phyloP scores from a whole-genome alignment of 257 asterid genomes.

The Capsicum pubescens region DNA sequence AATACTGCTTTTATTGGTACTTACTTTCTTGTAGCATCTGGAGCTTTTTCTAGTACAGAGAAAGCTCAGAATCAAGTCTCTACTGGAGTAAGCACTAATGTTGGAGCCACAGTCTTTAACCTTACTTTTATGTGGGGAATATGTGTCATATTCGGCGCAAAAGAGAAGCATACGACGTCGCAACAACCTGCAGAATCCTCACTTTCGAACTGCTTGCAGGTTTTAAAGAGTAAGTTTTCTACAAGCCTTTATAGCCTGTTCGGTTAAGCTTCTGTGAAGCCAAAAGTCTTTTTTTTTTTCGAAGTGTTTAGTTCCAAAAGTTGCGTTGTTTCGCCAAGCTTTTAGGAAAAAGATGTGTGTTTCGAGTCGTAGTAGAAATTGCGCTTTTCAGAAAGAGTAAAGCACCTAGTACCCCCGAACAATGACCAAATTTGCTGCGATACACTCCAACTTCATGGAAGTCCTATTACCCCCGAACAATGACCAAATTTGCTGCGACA shows the following conservation, averaged over 20 bases:
- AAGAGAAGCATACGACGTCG: conserved; percentile 22
- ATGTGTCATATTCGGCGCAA: conserved; percentile 47
- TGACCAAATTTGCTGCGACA: too few species aligned
- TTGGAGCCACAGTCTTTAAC: conserved; percentile 55
- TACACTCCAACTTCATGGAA: too few species aligned
- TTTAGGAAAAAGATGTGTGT: neutral
- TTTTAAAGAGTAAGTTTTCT: neutral
- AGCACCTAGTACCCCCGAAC: too few species aligned
- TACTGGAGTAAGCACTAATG: conserved; percentile 52
- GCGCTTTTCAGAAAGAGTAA: neutral
- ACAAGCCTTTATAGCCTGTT: neutral
- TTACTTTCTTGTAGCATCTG: conserved; percentile 43
- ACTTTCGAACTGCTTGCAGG: neutral
- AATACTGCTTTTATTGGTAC: neutral
- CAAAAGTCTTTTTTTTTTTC: neutral
- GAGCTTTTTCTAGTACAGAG: conserved; percentile 45
- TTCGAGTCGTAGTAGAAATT: neutral
- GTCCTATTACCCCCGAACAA: too few species aligned
- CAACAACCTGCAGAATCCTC: conserved; percentile 14
- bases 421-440: too few species aligned
- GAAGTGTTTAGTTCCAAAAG: neutral
- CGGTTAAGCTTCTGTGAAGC: neutral
- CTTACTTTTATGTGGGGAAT: conserved; percentile 60
- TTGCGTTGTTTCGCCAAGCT: neutral
- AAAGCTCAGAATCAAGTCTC: conserved; percentile 52